These are phyloP conservation scores for Deinandra increscens DNA, from an alignment of 129 eudicot species.

Conservation along the genomic window DNA sequence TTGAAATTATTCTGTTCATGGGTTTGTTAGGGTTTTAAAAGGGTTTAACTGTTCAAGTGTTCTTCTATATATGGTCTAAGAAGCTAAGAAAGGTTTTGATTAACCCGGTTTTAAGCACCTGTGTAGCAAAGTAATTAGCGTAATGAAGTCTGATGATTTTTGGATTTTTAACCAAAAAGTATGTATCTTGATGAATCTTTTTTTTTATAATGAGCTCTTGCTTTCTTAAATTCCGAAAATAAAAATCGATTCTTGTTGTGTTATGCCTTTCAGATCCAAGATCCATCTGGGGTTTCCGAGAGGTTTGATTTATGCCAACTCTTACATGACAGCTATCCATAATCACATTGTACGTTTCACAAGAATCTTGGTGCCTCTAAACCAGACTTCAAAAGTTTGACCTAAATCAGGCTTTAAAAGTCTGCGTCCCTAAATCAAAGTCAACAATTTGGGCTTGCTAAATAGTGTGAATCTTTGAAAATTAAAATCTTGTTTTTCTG, in stretches of 20 bases:
- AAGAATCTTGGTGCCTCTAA: not conserved
- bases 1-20: constrained; percentile 4
- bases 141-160: constrained; percentile 22
- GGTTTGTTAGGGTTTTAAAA: constrained; percentile 37
- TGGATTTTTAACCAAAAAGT: constrained; percentile 12
- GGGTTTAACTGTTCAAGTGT: constrained; percentile 16
- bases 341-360: constrained; percentile 20
- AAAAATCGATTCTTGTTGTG: constrained; percentile 5
- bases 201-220: not conserved
- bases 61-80: not conserved
- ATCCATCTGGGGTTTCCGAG: constrained; percentile 18
- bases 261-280: constrained; percentile 39
- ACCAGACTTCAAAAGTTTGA: constrained; percentile 33
- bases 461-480: constrained; percentile 23
- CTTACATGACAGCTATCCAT: constrained; percentile 10
- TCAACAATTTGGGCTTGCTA: constrained; percentile 21
- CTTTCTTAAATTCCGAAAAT: not conserved
- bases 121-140: constrained; percentile 1
- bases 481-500: constrained; percentile 19
- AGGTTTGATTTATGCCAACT: constrained; percentile 23
- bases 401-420: constrained; percentile 40
- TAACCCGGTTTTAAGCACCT: constrained; percentile 1
- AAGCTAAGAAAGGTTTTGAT: not conserved
- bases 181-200: constrained; percentile 12
- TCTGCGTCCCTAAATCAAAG: constrained; percentile 11